A percentile compares a stretch with the other conserved stretches of the same genome.
phyloP scores from a whole-genome alignment of 2,329 filamentous ascomycete genomes.

The Aspergillus sp. region DNA sequence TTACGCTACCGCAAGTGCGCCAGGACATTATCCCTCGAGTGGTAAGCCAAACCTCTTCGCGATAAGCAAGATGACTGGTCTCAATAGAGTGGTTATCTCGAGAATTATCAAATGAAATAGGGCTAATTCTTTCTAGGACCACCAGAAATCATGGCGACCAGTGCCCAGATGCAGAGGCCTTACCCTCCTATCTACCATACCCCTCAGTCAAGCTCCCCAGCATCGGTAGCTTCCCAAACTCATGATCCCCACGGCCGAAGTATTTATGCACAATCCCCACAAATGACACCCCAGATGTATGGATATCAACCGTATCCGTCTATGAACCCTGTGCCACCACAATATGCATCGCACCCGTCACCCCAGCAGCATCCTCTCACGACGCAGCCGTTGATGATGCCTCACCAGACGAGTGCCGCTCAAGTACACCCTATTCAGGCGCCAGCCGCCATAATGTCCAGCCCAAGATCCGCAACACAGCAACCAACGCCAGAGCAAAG shows the following conservation, averaged over 20 bases:
- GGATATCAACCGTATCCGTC: constrained; percentile 58
- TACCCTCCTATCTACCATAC: constrained; percentile 95
- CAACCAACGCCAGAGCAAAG: constrained; percentile 32
- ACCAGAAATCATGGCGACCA: constrained; percentile 62
- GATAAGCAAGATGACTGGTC: no score
- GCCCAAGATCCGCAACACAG: constrained; percentile 44
- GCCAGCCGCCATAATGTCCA: constrained; percentile 61
- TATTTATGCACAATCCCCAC: constrained; percentile 77
- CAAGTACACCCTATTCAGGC: constrained; percentile 33
- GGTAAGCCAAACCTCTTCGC: constrained; percentile 52
- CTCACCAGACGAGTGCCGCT: constrained; percentile 31
- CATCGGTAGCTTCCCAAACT: constrained; percentile 82
- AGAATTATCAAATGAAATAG: constrained; percentile 53
- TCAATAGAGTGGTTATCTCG: background rate
- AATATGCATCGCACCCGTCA: constrained; percentile 53
- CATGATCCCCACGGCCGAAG: constrained; percentile 82
- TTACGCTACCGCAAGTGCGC: constrained; percentile 76
- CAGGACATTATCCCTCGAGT: constrained; percentile 80
- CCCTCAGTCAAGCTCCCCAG: constrained; percentile 90
- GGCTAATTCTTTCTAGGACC: constrained; percentile 55
- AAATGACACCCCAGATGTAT: constrained; percentile 83
- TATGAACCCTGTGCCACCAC: constrained; percentile 48
- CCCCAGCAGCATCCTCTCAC: constrained; percentile 54
- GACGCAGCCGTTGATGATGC: constrained; percentile 52
- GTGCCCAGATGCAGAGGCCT: constrained; percentile 61